Evolutionary conservation across 441 rosid species (phyloP).

Genomic region (Arabidopsis lyrata): DNA sequence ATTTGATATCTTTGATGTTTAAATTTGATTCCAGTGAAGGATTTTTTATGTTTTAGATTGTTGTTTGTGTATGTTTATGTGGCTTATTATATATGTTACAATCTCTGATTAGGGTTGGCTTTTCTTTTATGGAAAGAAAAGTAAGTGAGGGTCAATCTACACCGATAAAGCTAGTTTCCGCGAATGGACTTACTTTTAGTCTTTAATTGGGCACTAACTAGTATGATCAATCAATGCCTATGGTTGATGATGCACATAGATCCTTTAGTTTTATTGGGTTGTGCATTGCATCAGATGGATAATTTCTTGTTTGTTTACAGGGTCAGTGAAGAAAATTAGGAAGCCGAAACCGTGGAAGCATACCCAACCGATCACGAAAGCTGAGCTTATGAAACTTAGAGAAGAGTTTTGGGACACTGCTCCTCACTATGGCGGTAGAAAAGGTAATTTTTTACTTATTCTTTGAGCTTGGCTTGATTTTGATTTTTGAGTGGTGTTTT

Average conservation of each 20-base stretch:
- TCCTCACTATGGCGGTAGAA: slow-evolving; percentile 91
- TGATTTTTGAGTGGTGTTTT: slow-evolving; percentile 2
- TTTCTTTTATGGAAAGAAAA: slow-evolving; percentile 20
- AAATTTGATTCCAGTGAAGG: not conserved
- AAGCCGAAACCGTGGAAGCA: slow-evolving; percentile 94
- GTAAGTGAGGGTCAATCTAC: not conserved
- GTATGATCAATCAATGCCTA: slow-evolving; percentile 18
- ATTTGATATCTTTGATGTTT: slow-evolving; percentile 1
- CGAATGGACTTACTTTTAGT: not conserved
- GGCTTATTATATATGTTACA: not conserved
- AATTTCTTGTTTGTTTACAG: slow-evolving; percentile 45
- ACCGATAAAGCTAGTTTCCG: not conserved
- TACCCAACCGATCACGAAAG: slow-evolving; percentile 76
- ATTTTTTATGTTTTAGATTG: not conserved
- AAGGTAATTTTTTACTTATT: slow-evolving; percentile 55
- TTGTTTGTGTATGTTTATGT: slow-evolving; percentile 2
- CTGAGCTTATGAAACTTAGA: slow-evolving; percentile 78
- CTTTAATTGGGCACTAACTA: not conserved
- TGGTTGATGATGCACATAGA: slow-evolving; percentile 15
- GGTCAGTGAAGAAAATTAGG: slow-evolving; percentile 66
- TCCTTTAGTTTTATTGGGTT: not conserved
- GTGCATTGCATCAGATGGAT: slow-evolving; percentile 18
- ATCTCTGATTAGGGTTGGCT: slow-evolving; percentile 5
- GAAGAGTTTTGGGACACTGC: slow-evolving; percentile 99
- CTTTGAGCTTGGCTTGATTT: slow-evolving; percentile 21